These are phyloP conservation scores for Suhomyces sp. DNA, from an alignment of 805 yeast genomes.

Conservation along the genomic window DNA sequence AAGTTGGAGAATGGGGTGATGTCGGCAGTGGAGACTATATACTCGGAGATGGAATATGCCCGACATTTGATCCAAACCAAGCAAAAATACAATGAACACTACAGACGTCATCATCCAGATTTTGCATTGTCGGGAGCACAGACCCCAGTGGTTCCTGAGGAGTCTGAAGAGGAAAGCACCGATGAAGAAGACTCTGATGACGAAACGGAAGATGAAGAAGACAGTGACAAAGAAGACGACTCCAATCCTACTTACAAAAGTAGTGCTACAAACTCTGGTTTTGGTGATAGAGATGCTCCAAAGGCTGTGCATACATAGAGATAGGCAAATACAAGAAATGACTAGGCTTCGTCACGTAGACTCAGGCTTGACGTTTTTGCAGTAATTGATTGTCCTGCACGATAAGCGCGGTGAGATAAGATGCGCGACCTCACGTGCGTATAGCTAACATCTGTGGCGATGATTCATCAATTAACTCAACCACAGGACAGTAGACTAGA, in stretches of 20 bases:
- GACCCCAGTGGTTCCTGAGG: conserved; percentile 24
- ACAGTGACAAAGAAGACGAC: background rate
- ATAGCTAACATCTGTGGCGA: background rate
- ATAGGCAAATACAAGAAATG: background rate
- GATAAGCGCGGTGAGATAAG: background rate
- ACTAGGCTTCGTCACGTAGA: too few species aligned
- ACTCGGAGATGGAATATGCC: conserved; percentile 76
- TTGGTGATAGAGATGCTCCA: background rate
- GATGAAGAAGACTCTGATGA: conserved; percentile 12
- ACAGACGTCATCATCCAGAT: conserved; percentile 16
- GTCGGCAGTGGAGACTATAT: conserved; percentile 74
- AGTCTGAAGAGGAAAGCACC: conserved; percentile 11
- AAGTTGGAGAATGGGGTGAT: conserved; percentile 76
- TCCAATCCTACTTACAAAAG: background rate
- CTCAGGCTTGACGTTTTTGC: background rate
- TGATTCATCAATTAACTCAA: background rate
- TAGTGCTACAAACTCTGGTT: background rate
- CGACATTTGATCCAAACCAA: conserved; percentile 51
- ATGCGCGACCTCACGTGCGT: background rate
- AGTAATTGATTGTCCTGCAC: background rate
- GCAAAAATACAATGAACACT: conserved; percentile 31
- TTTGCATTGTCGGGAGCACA: conserved; percentile 22
- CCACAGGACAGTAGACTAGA: background rate
- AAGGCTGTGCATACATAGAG: background rate
- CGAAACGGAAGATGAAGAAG: conserved; percentile 7